Base-by-base conservation (phyloP, 441 rosid genomes). In the Metrosideros polymorpha region DNA sequence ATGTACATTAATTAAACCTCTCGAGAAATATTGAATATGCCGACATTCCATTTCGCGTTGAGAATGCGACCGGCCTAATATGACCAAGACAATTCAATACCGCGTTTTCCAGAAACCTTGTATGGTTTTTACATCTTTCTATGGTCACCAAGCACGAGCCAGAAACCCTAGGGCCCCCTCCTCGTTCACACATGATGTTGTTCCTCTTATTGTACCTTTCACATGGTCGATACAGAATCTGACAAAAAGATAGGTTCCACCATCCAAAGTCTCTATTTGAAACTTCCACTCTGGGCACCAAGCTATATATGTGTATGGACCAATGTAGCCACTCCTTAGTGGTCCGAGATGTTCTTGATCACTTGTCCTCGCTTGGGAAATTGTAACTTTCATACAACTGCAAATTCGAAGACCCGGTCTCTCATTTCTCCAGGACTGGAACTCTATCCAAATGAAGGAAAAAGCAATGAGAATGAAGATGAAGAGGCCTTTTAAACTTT, bases 241-340 rank as follows among this genome's bases (percentile, higher is more conserved):
- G 83, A 66, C 85, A 85, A 90, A 22, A 71, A 93, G 87, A 88
- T 92, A 87, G 94, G 94, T 92, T 94, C 96, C 94, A 90, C 93
- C 90, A 87, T 92, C 84, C n/a, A 71, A 50, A 91, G 93, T 93
- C 94, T 88, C 90, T 90, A 87, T 84, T 89, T 84, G 49, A 87
- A 53, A 86, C 85, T 89, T 85, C 57, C 61, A 57, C 85, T 85
- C 88, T 54, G 52, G 84, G 86, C 85, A 85, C 88, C 89, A 49
- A n/a, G 39, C 77, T 35, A 19, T 66, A 10, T 19, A 66, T 17
- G 17, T 12, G 77, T 66, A 39, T 35, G 77, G 79, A 71, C 79
- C 47, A 71, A 71, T 71, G 79, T 39, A 71, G 79, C 79, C 49
- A 47, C 79, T 71, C 47, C 79, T 22, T 39, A 25, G n/a, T 39